phyloP scores from a whole-genome alignment of 306 rosid genomes.

The Nissolia schottii region DNA sequence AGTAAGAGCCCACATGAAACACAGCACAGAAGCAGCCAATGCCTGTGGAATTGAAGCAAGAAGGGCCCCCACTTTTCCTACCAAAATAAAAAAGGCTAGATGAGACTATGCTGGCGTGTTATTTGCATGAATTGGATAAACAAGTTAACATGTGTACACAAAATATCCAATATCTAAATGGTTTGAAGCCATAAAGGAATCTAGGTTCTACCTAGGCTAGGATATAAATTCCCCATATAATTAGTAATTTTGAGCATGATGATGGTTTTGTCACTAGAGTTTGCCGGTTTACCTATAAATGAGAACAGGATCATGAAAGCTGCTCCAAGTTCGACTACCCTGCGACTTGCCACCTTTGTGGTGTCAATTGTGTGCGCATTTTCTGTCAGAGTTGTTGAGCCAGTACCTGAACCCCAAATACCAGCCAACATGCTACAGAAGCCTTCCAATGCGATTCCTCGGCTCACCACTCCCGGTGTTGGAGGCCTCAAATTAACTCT shows the following conservation, averaged over 20 bases:
- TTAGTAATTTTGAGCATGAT: neutral
- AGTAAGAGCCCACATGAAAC: conserved; percentile 75
- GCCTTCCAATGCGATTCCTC: conserved; percentile 88
- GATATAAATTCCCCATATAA: too few species aligned
- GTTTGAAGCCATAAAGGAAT: neutral
- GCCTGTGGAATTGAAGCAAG: conserved; percentile 84
- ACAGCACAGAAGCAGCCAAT: conserved; percentile 68
- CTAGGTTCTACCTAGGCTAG: neutral
- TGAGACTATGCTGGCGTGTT: neutral
- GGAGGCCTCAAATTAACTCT: conserved; percentile 63
- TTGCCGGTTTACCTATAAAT: conserved; percentile 47
- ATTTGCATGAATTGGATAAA: neutral
- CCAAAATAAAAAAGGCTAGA: neutral
- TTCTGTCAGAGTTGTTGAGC: conserved; percentile 78
- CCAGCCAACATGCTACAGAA: conserved; percentile 79
- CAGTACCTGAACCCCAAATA: conserved; percentile 78
- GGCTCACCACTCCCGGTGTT: conserved; percentile 68
- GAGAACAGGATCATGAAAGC: conserved; percentile 62
- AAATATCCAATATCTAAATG: neutral
- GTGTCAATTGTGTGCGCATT: conserved; percentile 58
- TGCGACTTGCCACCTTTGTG: conserved; percentile 69
- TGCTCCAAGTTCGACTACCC: conserved; percentile 64
- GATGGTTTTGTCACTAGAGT: neutral
- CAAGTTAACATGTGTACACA: neutral
- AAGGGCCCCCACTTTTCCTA: conserved; percentile 83